Evolutionary conservation across 805 yeast species (phyloP), one percentile per base, ranked within the genome.

Genomic region (Teunomyces tritomae): DNA sequence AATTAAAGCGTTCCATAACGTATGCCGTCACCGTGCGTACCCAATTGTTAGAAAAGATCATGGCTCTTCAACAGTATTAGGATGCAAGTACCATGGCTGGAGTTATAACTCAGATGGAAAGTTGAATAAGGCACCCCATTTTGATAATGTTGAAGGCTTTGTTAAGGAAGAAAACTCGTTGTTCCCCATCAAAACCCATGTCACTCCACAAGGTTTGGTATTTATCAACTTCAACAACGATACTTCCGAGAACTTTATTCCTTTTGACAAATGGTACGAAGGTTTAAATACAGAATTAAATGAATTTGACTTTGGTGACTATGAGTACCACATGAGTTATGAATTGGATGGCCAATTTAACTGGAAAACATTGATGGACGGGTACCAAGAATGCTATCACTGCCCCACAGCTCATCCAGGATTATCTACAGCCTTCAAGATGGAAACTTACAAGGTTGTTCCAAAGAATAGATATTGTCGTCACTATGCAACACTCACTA

Each of bases 351-450:
- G 86, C 44, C 67, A 77, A 56, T 81, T 81, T 68, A 81, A 81
- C 66, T 81, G 86, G 85, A 81, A 81, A 57, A 81, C 85, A 4
- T 69, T 81, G 50, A 80, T 81, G 84, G 85, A 81, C 56, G 85
- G 86, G 7, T 81, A 81, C 64, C 84, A 81, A 65, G 85, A 81
- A 63, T 81, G 85, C 56, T 81, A 81, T 64, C 86, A 81, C 61
- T 81, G 85, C 61, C 85, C 86, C 37, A 81, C 85, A 8, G 85
- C 85, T 1, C 86, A 81, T 54, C 85, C 85, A 4, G 85, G 85
- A 14, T 66, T 81, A 49, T 70, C 73, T 44, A 59, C 76, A 28
- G 83, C 85, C 9, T 81, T 81, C 67, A 74, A 67, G 55, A 81
- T 81, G 84, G 82, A 77, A 56, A 81, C 86, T n/a, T 81, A 81